Base-by-base conservation (phyloP, 495 filamentous ascomycete species). In the Xylaria castorea region DNA sequence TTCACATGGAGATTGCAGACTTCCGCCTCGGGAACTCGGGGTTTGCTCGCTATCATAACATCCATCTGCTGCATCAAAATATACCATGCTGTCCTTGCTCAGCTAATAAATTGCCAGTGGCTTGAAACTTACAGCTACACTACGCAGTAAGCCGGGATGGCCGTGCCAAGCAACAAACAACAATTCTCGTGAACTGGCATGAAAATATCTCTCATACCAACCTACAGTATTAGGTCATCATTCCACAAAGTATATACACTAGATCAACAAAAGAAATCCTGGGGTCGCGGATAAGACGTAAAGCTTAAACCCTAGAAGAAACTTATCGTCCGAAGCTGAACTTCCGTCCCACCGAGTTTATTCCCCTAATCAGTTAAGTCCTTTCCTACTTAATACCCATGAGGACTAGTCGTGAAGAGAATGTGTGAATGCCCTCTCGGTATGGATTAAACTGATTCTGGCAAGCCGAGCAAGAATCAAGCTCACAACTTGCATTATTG, bases 171-270 rank as follows among this genome's bases (percentile, higher is more conserved):
- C 44, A n/a, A 64, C 38, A 46, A 38, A 38, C 32, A 14, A 66
- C n/a, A 42, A 64, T 42, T 27, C 5, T 22, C 48, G 9, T 22
- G 20, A 22, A 50, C 22, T 9, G 20, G n/a, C 8, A 5, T 65
- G 25, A 66, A 66, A 66, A 66, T 66, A 50, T 48, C 63, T 51
- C 63, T 34, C 38, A 32, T 66, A 38, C 27, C 5, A 38, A 40
- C n/a, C 34, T 22, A 22, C 9, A 61, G 27, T 55, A 25, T 55
- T 27, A 65, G 5, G 40, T 48, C 14, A 6, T 18, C 11, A 42
- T 42, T 30, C 32, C 60, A 44, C 14, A 36, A 60, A 58, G 44
- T 44, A 42, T 14, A 20, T 34, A n/a, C 30, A 58, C 55, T 34
- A 34, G 14, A 34, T n/a, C 1, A 60, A 38, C 30, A 20, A 18